Evolutionary conservation across 2,329 filamentous ascomycete species (phyloP).

Genomic region (Pseudopithomyces maydicus): DNA sequence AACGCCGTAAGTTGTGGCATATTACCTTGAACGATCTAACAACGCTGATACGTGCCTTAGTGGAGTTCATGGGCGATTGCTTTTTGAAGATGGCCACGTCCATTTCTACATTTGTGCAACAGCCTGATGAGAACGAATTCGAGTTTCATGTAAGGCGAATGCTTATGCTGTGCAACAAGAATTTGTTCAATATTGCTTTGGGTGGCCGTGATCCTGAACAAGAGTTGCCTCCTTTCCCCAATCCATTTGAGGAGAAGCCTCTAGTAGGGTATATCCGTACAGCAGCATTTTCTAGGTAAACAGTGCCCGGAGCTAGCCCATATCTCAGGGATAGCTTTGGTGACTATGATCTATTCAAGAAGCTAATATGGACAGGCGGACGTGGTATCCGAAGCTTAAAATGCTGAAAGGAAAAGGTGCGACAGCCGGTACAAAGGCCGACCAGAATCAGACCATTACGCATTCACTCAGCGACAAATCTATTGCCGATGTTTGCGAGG

Average conservation of each 20-base stretch:
- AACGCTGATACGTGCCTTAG: not conserved
- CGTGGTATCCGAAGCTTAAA: conserved; percentile 85
- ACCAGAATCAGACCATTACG: conserved; percentile 51
- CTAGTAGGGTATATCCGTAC: conserved; percentile 80
- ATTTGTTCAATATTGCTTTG: conserved; percentile 76
- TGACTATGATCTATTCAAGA: not conserved
- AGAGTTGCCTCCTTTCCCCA: too few relatives aligned
- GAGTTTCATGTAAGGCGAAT: conserved; percentile 90
- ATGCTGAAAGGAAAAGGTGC: conserved; percentile 73
- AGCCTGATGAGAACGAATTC: conserved; percentile 80
- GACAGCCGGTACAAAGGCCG: conserved; percentile 58
- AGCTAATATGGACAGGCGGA: conserved; percentile 57
- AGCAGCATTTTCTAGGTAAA: conserved; percentile 74
- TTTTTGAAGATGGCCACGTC: conserved; percentile 97
- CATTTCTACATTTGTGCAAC: conserved; percentile 78
- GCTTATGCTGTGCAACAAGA: conserved; percentile 88
- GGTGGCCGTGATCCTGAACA: not conserved
- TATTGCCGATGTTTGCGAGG: conserved; percentile 92
- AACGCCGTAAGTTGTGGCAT: not conserved
- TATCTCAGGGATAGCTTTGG: too few relatives aligned
- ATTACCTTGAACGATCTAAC: not conserved
- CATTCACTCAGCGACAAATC: conserved; percentile 85
- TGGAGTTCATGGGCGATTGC: conserved; percentile 87
- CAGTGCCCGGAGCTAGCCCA: not conserved
- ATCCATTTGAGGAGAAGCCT: conserved; percentile 53